Percentiles rank a stretch among this genome's conserved stretches.
phyloP scores from a whole-genome alignment of 1,284 basidiomycete genomes.

The Apiotrichum brassicae region DNA sequence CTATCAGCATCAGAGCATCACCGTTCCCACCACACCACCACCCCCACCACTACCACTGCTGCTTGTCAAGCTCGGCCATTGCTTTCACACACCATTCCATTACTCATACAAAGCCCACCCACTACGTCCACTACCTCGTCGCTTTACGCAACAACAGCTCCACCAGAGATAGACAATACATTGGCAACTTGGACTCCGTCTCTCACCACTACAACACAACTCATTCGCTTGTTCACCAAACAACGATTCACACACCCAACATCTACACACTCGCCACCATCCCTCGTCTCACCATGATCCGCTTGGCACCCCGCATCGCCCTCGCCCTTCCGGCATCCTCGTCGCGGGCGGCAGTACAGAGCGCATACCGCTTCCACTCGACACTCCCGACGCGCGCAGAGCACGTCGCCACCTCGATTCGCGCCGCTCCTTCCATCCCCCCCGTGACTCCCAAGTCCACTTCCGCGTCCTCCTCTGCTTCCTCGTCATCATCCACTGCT shows the following conservation, averaged over 20 bases:
- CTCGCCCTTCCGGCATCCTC: not conserved
- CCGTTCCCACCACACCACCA: too few relatives aligned
- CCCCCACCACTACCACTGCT: too few relatives aligned
- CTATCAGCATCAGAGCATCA: too few relatives aligned
- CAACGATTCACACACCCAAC: not conserved
- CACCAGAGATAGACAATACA: too few relatives aligned
- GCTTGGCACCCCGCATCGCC: not conserved
- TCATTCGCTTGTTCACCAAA: too few relatives aligned
- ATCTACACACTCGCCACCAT: not conserved
- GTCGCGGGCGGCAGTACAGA: not conserved
- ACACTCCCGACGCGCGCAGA: slow-evolving; percentile 8
- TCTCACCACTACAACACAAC: too few relatives aligned
- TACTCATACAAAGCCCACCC: too few relatives aligned
- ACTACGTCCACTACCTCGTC: too few relatives aligned
- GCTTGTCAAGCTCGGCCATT: too few relatives aligned
- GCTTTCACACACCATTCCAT: too few relatives aligned
- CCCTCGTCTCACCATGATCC: not conserved
- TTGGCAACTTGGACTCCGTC: too few relatives aligned
- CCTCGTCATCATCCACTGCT: not conserved
- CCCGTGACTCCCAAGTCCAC: not conserved
- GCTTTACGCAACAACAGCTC: too few relatives aligned
- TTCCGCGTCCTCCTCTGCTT: not conserved
- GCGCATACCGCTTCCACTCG: not conserved
- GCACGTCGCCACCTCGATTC: slow-evolving; percentile 9
- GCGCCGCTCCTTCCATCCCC: slow-evolving; percentile 9